A percentile compares a stretch with the other conserved stretches of the same genome.
Evolutionary conservation across 176 grass and related monocot genomes (phyloP).

Genomic region (Aegilops tauschii): DNA sequence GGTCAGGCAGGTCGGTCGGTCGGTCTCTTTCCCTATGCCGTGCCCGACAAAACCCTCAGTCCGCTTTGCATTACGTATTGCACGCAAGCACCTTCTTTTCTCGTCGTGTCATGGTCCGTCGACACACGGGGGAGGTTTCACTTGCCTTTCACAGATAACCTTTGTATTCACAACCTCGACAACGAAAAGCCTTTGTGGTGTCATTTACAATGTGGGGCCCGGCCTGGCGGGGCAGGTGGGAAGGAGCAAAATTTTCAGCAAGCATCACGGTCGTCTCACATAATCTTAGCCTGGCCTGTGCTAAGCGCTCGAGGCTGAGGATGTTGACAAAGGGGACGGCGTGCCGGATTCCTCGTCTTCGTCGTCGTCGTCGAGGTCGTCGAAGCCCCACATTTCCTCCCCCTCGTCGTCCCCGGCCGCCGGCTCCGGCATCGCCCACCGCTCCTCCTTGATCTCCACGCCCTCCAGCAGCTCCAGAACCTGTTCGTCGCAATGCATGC

Average conservation of each 20-base stretch:
- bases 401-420: conserved; percentile 5
- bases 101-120: neutral
- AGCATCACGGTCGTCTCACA: neutral
- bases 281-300: neutral
- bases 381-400: conserved; percentile 61
- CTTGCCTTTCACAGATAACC: neutral
- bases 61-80: neutral
- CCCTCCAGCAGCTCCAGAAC: conserved; percentile 81
- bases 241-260: neutral
- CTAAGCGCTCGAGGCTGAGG: conserved; percentile 43
- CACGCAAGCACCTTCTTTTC: conserved; percentile 2
- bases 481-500: conserved; percentile 12
- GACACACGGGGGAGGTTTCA: neutral
- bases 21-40: neutral
- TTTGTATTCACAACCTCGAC: neutral
- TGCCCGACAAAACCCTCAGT: conserved; percentile 23
- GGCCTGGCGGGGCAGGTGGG: neutral
- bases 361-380: conserved; percentile 35
- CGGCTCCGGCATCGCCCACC: conserved; percentile 66
- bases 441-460: conserved; percentile 63
- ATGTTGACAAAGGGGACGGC: conserved; percentile 39
- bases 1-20: neutral
- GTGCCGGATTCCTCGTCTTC: conserved; percentile 22
- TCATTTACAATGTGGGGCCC: conserved; percentile 26
- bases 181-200: neutral